Conservation (phyloP, 495 filamentous ascomycete genomes). For the Thermothielavioides terrestris region DNA sequence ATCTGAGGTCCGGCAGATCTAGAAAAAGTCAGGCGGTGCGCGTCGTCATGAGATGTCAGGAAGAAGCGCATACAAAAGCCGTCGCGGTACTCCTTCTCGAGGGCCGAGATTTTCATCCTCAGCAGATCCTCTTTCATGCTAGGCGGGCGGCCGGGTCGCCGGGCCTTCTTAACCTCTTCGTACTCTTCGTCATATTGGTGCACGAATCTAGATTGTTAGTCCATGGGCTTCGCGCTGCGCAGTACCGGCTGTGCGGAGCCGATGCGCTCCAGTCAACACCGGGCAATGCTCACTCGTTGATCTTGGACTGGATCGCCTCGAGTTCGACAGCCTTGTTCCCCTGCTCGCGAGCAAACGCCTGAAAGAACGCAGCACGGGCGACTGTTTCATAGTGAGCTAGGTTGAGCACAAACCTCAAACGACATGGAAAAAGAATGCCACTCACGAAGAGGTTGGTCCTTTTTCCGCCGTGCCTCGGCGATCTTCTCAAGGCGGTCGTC, state of each 20-base stretch:
- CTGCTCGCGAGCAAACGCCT: conserved; percentile 49
- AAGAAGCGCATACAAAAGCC: conserved; percentile 58
- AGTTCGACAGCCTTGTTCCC: conserved; percentile 46
- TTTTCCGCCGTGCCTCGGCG: conserved; percentile 51
- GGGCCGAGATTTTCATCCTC: conserved; percentile 55
- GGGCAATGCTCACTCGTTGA: conserved; percentile 45
- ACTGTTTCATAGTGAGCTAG: conserved; percentile 39
- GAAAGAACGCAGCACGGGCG: conserved; percentile 62
- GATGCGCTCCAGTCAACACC: not conserved
- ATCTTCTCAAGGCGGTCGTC: conserved; percentile 69
- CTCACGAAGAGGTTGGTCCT: conserved; percentile 59
- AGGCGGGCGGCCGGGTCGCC: conserved; percentile 73
- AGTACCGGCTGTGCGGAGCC: not conserved
- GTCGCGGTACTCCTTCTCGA: conserved; percentile 72
- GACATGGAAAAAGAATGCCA: not conserved
- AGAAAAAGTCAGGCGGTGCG: conserved; percentile 8
- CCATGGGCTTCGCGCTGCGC: no score
- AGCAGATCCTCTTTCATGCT: conserved; percentile 69
- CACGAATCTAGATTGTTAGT: conserved; percentile 51
- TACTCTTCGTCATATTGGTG: conserved; percentile 70
- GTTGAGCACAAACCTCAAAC: not conserved
- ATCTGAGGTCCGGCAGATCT: conserved; percentile 47
- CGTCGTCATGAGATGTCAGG: not conserved
- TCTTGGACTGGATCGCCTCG: conserved; percentile 51
- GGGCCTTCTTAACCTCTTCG: conserved; percentile 58